Percentiles rank a stretch among this genome's conserved stretches.
phyloP scores from a whole-genome alignment of 148 eudicot genomes.

The Vaccinium corymbosum region DNA sequence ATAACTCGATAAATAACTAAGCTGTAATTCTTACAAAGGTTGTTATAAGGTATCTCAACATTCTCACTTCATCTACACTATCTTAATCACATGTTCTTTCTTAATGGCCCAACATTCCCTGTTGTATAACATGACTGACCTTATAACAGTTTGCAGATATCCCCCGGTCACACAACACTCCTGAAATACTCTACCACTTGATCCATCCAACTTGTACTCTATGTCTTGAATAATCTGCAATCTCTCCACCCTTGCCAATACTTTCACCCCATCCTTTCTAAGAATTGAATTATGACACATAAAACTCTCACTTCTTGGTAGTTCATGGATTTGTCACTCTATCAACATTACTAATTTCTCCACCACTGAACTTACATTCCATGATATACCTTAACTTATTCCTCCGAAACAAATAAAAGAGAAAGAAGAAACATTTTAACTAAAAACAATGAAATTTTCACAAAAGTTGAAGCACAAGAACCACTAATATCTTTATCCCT shows the following conservation, averaged over 20 bases:
- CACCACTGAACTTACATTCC: not conserved
- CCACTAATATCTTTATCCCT: not conserved
- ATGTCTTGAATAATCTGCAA: not conserved
- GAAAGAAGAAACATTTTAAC: not conserved
- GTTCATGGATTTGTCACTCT: not conserved
- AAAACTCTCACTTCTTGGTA: not conserved
- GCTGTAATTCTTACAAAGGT: not conserved
- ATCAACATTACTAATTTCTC: not conserved
- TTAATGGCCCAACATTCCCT: not conserved
- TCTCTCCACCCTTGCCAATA: too few species aligned
- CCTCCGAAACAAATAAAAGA: not conserved
- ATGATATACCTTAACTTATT: not conserved
- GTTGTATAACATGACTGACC: not conserved
- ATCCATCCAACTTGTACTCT: not conserved
- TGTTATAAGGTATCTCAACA: not conserved
- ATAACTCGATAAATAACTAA: not conserved
- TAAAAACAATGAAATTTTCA: not conserved
- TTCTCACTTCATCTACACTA: not conserved
- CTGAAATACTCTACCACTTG: not conserved
- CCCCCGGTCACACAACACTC: not conserved
- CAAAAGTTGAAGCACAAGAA: not conserved
- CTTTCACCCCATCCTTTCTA: too few species aligned
- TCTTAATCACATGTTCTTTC: not conserved
- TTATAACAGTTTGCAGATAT: not conserved
- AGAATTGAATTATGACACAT: not conserved